A percentile compares a stretch with the other conserved stretches of the same genome.
These are phyloP conservation scores for Pisolithus microcarpus DNA, from an alignment of 768 basidiomycete species.

Conservation along the genomic window DNA sequence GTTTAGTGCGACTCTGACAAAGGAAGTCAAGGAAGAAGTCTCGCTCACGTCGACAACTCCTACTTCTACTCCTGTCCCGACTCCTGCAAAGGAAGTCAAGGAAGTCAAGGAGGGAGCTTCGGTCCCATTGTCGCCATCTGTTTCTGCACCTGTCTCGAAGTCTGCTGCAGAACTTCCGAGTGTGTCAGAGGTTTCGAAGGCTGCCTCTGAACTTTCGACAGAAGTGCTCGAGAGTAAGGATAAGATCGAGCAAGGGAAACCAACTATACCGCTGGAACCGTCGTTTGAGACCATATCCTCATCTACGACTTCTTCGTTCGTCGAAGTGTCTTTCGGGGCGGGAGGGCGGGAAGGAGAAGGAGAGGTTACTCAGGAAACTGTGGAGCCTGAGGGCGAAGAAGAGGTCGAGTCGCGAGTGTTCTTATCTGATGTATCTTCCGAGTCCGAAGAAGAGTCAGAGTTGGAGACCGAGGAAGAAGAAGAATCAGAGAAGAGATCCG, in stretches of 20 bases:
- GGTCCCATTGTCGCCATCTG: too few species aligned
- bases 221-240: too few species aligned
- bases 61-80: not conserved
- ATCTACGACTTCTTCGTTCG: constrained; percentile 47
- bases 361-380: constrained; percentile 24
- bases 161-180: too few species aligned
- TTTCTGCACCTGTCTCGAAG: too few species aligned
- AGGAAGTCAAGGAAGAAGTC: too few species aligned
- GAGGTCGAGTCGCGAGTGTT: constrained; percentile 28
- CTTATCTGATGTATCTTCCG: constrained; percentile 20
- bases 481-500: constrained; percentile 16
- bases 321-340: constrained; percentile 31
- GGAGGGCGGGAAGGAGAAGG: too few species aligned
- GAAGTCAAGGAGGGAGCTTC: too few species aligned
- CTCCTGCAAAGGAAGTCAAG: too few species aligned
- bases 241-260: too few species aligned
- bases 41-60: constrained; percentile 4
- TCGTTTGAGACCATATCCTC: constrained; percentile 26
- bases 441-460: too few species aligned
- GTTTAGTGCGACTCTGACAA: constrained; percentile 6
- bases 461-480: constrained; percentile 25
- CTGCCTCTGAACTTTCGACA: too few species aligned
- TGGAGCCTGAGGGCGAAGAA: constrained; percentile 24
- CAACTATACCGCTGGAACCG: not conserved
- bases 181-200: too few species aligned